These are phyloP conservation scores for Leccinum variabile DNA, from an alignment of 1,284 basidiomycete genomes.

Conservation along the genomic window DNA sequence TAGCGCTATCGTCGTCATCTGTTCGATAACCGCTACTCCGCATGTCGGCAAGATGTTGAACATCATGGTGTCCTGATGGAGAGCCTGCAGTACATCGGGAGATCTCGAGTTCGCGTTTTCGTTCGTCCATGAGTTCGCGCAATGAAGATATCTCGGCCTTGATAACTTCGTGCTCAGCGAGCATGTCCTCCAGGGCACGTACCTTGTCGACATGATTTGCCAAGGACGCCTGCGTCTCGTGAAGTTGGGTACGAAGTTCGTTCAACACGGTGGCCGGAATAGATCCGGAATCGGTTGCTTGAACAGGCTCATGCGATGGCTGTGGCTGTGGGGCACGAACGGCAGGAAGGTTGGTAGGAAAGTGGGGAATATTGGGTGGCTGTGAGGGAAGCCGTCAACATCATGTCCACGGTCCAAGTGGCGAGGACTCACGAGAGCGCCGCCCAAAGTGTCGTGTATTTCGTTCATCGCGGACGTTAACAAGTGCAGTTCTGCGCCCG, in stretches of 20 bases:
- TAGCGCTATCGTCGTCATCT: constrained; percentile 59
- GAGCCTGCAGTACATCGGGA: constrained; percentile 23
- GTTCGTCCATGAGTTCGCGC: constrained; percentile 68
- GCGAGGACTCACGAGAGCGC: constrained; percentile 61
- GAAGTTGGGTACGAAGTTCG: constrained; percentile 79
- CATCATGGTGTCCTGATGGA: constrained; percentile 27
- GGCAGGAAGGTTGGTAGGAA: constrained; percentile 63
- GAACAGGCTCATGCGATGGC: constrained; percentile 29
- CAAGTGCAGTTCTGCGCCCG: constrained; percentile 83
- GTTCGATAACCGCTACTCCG: constrained; percentile 39
- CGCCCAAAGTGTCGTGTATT: constrained; percentile 90
- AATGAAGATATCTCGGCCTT: constrained; percentile 77
- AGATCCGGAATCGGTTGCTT: constrained; percentile 25
- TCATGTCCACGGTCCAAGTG: background rate
- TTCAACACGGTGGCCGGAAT: constrained; percentile 26
- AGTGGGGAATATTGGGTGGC: constrained; percentile 60
- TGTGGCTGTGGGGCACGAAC: constrained; percentile 60
- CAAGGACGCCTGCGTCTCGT: constrained; percentile 82
- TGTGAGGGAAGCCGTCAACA: constrained; percentile 31
- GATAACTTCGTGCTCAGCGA: constrained; percentile 87
- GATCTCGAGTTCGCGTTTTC: constrained; percentile 37
- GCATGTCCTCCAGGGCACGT: constrained; percentile 75
- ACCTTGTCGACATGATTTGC: constrained; percentile 85
- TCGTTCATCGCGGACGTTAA: constrained; percentile 86
- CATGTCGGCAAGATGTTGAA: constrained; percentile 33